These are phyloP conservation scores for Metschnikowia rubicola DNA, from an alignment of 805 yeast species.

Conservation along the genomic window DNA sequence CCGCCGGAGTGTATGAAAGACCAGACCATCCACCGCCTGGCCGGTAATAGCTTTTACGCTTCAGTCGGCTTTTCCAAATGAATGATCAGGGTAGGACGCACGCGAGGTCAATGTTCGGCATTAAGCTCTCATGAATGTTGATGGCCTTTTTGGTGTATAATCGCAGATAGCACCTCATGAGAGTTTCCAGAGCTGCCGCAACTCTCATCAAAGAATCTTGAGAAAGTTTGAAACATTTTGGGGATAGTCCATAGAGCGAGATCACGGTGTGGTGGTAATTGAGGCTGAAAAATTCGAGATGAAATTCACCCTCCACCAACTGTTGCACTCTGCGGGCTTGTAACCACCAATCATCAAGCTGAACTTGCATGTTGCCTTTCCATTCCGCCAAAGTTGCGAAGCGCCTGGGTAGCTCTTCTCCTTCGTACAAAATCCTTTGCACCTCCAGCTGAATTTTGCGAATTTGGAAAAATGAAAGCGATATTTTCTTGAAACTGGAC, in stretches of 20 bases:
- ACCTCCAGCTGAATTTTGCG: conserved; percentile 76
- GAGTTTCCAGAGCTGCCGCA: conserved; percentile 60
- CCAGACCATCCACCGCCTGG: conserved; percentile 14
- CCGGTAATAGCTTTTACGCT: too few relatives aligned
- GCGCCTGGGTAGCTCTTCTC: conserved; percentile 65
- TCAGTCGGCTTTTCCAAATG: too few relatives aligned
- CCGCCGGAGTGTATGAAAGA: conserved; percentile 2
- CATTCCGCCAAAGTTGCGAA: conserved; percentile 55
- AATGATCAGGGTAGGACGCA: too few relatives aligned
- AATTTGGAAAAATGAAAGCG: conserved; percentile 63
- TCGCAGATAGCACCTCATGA: conserved; percentile 60
- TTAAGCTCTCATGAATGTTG: conserved; percentile 19
- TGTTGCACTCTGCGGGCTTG: conserved; percentile 43
- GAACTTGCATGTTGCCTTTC: conserved; percentile 50
- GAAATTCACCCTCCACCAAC: conserved; percentile 74
- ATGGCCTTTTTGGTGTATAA: conserved; percentile 55
- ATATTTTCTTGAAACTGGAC: conserved; percentile 66
- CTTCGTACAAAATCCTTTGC: conserved; percentile 67
- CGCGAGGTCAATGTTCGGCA: too few relatives aligned
- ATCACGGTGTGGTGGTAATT: conserved; percentile 76
- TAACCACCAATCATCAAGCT: conserved; percentile 62
- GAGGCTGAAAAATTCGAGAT: conserved; percentile 62
- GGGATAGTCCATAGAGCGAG: conserved; percentile 73
- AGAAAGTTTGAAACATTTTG: conserved; percentile 56
- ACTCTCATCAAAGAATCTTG: conserved; percentile 53